These are phyloP conservation scores for Flaveria linearis DNA, from an alignment of 129 eudicot genomes.

Conservation along the genomic window DNA sequence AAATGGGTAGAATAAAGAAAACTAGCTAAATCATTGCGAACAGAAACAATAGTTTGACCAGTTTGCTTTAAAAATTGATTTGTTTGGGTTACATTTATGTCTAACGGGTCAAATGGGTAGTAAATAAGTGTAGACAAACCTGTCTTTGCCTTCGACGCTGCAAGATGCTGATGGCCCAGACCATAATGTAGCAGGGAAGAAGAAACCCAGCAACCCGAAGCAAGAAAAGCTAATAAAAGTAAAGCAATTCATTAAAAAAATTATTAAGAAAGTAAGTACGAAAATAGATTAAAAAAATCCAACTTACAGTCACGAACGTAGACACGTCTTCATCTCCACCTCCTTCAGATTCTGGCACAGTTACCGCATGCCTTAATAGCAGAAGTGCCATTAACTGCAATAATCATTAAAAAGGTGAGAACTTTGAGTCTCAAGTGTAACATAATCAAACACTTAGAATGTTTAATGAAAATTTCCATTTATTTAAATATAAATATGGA, in stretches of 20 bases:
- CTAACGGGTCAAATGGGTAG: too few relatives aligned
- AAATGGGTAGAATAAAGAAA: background rate
- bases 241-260: background rate
- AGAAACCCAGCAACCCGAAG: constrained; percentile 88
- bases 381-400: constrained; percentile 88
- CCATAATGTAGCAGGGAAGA: constrained; percentile 90
- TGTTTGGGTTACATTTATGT: too few relatives aligned
- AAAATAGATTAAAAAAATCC: background rate
- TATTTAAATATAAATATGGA: background rate
- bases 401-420: background rate
- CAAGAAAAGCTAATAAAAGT: constrained; percentile 66
- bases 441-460: background rate
- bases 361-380: constrained; percentile 72
- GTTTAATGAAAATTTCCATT: background rate
- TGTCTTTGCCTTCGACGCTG: constrained; percentile 92
- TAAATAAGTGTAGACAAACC: constrained; percentile 37
- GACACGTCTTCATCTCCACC: constrained; percentile 71
- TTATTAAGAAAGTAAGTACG: background rate
- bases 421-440: background rate
- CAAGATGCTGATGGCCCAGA: constrained; percentile 89
- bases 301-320: constrained; percentile 74
- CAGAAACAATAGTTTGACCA: background rate
- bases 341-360: constrained; percentile 58
- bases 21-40: background rate
- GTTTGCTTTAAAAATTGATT: background rate